Evolutionary conservation across 108 stramenopile genomes (phyloP).

Genomic region (Schizochytrium sp.): DNA sequence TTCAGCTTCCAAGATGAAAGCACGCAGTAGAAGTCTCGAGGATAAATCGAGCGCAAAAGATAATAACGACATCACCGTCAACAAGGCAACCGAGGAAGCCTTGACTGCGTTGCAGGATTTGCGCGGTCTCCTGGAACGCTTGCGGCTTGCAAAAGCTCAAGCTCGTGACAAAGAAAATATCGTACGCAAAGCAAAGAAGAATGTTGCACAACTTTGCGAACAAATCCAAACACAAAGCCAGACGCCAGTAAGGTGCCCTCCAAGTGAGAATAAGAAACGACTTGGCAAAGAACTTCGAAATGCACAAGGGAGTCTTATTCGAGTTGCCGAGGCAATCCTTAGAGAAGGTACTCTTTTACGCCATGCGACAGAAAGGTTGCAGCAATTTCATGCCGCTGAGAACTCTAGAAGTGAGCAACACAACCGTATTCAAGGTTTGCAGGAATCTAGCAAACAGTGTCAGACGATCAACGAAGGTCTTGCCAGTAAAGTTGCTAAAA

Average conservation of each 20-base stretch:
- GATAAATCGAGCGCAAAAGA: too few species aligned
- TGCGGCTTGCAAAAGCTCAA: not conserved
- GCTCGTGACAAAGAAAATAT: not conserved
- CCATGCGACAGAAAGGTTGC: not conserved
- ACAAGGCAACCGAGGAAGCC: not conserved
- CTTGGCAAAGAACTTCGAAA: constrained; percentile 26
- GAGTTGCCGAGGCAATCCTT: not conserved
- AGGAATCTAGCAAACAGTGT: too few species aligned
- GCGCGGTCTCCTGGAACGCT: not conserved
- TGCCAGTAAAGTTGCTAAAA: too few species aligned
- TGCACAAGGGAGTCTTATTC: not conserved
- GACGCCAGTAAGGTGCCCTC: not conserved
- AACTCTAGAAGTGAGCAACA: not conserved
- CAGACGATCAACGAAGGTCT: too few species aligned
- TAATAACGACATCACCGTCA: too few species aligned
- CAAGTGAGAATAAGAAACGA: not conserved
- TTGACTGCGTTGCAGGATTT: not conserved
- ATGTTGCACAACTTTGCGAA: not conserved
- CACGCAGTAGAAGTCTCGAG: not conserved
- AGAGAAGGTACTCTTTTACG: not conserved
- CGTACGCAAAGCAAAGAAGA: not conserved
- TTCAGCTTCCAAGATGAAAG: not conserved
- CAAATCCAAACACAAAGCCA: not conserved
- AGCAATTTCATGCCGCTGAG: not conserved
- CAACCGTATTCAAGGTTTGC: not conserved